Base-by-base conservation (phyloP, 2,329 filamentous ascomycete species). In the Talaromyces rugulosus region DNA sequence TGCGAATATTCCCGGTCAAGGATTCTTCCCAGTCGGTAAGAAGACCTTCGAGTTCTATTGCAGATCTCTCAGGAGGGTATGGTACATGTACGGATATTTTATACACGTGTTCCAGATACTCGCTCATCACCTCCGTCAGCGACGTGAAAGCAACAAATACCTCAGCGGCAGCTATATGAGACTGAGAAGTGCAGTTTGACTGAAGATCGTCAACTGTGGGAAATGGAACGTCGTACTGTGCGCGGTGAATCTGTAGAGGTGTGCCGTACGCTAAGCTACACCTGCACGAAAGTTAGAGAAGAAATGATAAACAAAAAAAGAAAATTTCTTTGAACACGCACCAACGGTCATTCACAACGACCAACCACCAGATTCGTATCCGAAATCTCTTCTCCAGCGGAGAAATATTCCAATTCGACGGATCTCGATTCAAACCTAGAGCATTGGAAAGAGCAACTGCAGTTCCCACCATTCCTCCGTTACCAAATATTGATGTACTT, bases 331-430 rank as follows among this genome's bases (percentile, higher is more conserved):
- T 47, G 11, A 47, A n/a, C 16, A 66, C 72, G 58, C 71, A 83
- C 83, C 84, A 86, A 58, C 80, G 76, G 67, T 87, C 84, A 56
- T 85, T 79, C 9, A 86, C 74, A 14, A 84, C 65, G 0, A 86
- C 69, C 8, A 78, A 75, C 83, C 84, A 85, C 84, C 84, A 86
- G 1, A 85, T 80, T 58, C 80, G 77, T 65, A 84, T 81, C 28
- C 84, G 71, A 5, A 84, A 65, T 11, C 75, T 70, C 67, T 85
- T 85, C 64, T 86, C 83, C 0, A 76, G 67, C 3, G 74, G 67
- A 0, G 81, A 74, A n/a, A 86, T 81, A 58, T 81, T 79, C 84
- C 84, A 87, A 3, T 71, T 72, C 1, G 76, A 71, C 0, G 83
- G 81, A 53, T 84, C 78, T 11, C 82, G 78, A 64, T 87, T 85